A percentile compares a stretch with the other conserved stretches of the same genome.
These are phyloP conservation scores for Ophiostoma novo-ulmi DNA, from an alignment of 2,329 filamentous ascomycete genomes.

Conservation along the genomic window DNA sequence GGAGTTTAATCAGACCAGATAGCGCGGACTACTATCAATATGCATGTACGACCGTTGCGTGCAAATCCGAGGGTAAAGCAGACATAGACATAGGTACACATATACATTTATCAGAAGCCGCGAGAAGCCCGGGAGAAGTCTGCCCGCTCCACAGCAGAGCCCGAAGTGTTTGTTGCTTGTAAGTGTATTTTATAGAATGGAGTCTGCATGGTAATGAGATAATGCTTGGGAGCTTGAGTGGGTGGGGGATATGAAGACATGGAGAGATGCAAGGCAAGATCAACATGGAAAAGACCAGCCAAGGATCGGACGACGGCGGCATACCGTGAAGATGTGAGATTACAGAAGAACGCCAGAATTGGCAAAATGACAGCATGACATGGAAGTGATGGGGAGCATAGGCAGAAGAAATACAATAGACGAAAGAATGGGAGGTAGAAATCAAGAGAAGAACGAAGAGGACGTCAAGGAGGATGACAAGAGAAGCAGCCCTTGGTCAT, in stretches of 20 bases:
- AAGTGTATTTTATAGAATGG: neutral
- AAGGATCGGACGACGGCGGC: neutral
- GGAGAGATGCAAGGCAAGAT: neutral
- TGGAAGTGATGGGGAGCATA: neutral
- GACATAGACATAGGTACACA: neutral
- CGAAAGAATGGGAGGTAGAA: neutral
- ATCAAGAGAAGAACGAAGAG: neutral
- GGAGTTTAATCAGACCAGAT: neutral
- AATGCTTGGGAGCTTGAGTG: neutral
- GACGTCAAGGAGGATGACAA: neutral
- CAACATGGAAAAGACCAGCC: neutral
- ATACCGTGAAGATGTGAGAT: neutral
- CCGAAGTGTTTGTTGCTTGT: neutral
- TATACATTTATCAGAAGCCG: neutral
- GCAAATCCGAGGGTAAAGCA: neutral
- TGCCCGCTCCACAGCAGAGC: neutral
- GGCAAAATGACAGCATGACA: neutral
- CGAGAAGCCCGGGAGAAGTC: neutral
- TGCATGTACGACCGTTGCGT: neutral
- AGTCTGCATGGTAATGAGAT: too few relatives aligned
- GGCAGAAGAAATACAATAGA: neutral
- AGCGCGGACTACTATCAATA: neutral
- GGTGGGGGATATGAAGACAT: neutral
- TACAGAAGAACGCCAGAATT: neutral
- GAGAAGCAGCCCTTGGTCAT: neutral